A percentile compares a stretch with the other conserved stretches of the same genome.
phyloP scores from a whole-genome alignment of 116 monocot genomes.

The Phalaenopsis hybrid region DNA sequence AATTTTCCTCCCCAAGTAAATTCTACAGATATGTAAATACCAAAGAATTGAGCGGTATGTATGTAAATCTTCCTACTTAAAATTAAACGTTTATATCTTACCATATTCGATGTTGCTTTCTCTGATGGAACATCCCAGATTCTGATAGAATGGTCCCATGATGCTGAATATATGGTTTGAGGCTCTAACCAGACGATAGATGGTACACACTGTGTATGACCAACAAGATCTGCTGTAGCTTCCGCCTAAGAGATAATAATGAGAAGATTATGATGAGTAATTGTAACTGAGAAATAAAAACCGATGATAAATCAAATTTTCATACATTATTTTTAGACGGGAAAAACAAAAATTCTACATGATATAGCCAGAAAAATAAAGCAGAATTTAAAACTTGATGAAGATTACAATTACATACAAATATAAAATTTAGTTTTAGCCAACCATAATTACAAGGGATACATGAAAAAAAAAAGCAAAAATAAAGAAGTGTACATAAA shows the following conservation, averaged over 20 bases:
- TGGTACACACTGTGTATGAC: conserved; percentile 89
- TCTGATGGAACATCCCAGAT: conserved; percentile 82
- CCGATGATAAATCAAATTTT: neutral
- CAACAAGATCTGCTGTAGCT: conserved; percentile 58
- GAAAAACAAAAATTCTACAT: neutral
- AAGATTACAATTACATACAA: neutral
- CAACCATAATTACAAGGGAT: too few species aligned
- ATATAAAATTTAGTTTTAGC: too few species aligned
- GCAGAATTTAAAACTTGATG: neutral
- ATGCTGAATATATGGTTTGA: conserved; percentile 77
- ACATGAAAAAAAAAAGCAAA: neutral
- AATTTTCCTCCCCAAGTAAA: too few species aligned
- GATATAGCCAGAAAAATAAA: neutral
- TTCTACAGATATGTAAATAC: too few species aligned
- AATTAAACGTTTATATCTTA: conserved; percentile 13
- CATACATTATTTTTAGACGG: neutral
- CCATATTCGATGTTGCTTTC: conserved; percentile 61
- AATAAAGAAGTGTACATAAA: neutral
- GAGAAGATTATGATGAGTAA: neutral
- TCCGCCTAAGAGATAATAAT: conserved; percentile 31
- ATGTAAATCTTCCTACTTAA: neutral
- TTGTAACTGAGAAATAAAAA: neutral
- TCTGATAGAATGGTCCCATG: conserved; percentile 91
- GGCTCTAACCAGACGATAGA: conserved; percentile 64
- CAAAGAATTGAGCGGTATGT: too few species aligned